These are phyloP conservation scores for Xylariales sp. DNA, from an alignment of 2,329 filamentous ascomycete species.

Conservation along the genomic window DNA sequence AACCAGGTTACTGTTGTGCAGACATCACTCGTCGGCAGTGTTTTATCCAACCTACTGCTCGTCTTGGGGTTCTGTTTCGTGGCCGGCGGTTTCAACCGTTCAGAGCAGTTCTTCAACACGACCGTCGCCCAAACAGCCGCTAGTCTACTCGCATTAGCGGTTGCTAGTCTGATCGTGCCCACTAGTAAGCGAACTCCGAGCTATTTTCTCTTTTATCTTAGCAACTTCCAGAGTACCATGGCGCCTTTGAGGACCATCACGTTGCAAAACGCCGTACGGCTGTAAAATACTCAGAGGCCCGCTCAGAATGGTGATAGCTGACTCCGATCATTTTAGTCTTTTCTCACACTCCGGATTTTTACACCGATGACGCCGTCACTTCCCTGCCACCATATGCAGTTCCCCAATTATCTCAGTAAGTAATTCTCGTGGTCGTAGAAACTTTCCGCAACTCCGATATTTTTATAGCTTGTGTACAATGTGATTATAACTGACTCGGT, in stretches of 20 bases:
- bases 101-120: slow-evolving; percentile 90
- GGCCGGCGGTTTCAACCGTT: slow-evolving; percentile 80
- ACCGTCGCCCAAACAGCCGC: slow-evolving; percentile 92
- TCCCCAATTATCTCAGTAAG: slow-evolving; percentile 69
- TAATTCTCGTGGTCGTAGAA: not conserved
- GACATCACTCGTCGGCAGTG: slow-evolving; percentile 90
- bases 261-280: not conserved
- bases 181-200: slow-evolving; percentile 61
- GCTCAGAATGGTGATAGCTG: not conserved
- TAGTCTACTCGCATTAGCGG: slow-evolving; percentile 80
- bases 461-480: not conserved
- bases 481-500: not conserved
- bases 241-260: not conserved
- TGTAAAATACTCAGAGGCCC: not conserved
- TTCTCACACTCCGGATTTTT: slow-evolving; percentile 61
- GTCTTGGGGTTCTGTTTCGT: slow-evolving; percentile 95
- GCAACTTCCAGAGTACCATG: not conserved
- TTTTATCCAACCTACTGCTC: slow-evolving; percentile 88
- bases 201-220: not conserved
- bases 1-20: slow-evolving; percentile 86
- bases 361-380: slow-evolving; percentile 45
- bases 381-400: slow-evolving; percentile 69
- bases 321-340: slow-evolving; percentile 62
- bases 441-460: not conserved
- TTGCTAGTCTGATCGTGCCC: slow-evolving; percentile 86